These are phyloP conservation scores for Dipteronia sinensis DNA, from an alignment of 345 rosid species.

Conservation along the genomic window DNA sequence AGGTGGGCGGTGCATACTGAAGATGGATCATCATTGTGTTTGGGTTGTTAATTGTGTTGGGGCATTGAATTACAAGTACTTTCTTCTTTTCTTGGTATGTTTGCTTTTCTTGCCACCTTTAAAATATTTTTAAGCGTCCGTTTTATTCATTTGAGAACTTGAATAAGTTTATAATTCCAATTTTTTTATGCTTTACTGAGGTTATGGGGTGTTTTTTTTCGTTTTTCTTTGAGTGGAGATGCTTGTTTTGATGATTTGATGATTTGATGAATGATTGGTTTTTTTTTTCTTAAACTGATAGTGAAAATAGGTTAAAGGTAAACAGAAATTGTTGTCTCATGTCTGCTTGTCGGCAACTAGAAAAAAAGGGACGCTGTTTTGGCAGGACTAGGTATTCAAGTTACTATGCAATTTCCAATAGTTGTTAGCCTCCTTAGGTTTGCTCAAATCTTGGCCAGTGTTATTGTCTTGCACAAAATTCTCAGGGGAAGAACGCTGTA, in stretches of 20 bases:
- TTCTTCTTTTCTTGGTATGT: conserved; percentile 94
- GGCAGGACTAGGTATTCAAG: neutral
- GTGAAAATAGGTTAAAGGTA: neutral
- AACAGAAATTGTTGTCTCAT: neutral
- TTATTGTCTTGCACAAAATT: neutral
- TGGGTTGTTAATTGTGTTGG: conserved; percentile 99
- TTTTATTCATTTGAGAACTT: neutral
- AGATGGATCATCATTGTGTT: conserved; percentile 99
- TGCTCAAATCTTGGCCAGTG: neutral
- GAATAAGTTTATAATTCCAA: neutral
- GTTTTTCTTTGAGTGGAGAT: neutral
- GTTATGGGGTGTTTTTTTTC: neutral
- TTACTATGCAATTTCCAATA: neutral
- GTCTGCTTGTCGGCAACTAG: neutral
- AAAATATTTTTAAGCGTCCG: neutral
- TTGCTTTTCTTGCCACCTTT: conserved; percentile 12
- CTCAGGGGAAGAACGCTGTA: neutral
- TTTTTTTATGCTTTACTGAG: neutral
- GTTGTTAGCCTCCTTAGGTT: neutral
- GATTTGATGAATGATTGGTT: neutral
- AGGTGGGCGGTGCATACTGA: conserved; percentile 93
- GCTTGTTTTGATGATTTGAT: neutral
- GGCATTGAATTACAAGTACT: conserved; percentile 88
- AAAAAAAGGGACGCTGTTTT: neutral
- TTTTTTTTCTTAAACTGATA: neutral